A percentile compares a stretch with the other conserved stretches of the same genome.
phyloP scores from a whole-genome alignment of 441 rosid species.

The Mallotus repandus region DNA sequence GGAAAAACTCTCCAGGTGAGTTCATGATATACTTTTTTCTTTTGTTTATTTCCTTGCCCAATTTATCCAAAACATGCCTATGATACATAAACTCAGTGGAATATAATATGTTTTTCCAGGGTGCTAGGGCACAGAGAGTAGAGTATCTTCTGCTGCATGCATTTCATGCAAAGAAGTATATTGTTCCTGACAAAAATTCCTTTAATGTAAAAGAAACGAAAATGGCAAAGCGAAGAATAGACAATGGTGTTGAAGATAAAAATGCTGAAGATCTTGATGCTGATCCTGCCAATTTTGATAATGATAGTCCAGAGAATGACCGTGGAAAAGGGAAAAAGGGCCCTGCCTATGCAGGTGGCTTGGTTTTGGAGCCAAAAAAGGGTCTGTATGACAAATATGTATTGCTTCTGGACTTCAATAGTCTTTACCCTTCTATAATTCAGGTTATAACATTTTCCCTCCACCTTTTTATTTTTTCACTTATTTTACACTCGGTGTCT shows the following conservation, averaged over 20 bases:
- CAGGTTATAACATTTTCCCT: conserved; percentile 55
- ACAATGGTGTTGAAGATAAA: conserved; percentile 45
- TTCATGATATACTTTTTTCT: conserved; percentile 13
- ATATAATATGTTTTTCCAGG: conserved; percentile 49
- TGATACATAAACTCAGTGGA: background rate
- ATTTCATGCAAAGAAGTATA: conserved; percentile 83
- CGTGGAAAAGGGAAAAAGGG: conserved; percentile 68
- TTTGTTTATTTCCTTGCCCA: conserved; percentile 11
- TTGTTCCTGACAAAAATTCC: conserved; percentile 86
- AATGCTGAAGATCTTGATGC: conserved; percentile 47
- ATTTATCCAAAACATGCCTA: conserved; percentile 5
- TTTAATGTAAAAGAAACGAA: conserved; percentile 56
- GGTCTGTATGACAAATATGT: conserved; percentile 94
- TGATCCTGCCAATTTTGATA: conserved; percentile 42
- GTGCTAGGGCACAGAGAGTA: conserved; percentile 96
- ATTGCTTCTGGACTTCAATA: conserved; percentile 93
- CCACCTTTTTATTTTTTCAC: conserved; percentile 17
- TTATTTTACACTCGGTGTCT: conserved; percentile 2
- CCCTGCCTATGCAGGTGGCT: conserved; percentile 93
- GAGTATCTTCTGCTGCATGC: conserved; percentile 95
- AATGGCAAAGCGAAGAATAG: conserved; percentile 52
- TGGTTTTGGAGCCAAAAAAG: conserved; percentile 96
- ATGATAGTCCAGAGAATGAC: conserved; percentile 43
- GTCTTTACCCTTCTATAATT: conserved; percentile 98
- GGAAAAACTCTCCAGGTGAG: conserved; percentile 96